phyloP scores from a whole-genome alignment of 139 green algal species.

The Yamagishiella unicocca region DNA sequence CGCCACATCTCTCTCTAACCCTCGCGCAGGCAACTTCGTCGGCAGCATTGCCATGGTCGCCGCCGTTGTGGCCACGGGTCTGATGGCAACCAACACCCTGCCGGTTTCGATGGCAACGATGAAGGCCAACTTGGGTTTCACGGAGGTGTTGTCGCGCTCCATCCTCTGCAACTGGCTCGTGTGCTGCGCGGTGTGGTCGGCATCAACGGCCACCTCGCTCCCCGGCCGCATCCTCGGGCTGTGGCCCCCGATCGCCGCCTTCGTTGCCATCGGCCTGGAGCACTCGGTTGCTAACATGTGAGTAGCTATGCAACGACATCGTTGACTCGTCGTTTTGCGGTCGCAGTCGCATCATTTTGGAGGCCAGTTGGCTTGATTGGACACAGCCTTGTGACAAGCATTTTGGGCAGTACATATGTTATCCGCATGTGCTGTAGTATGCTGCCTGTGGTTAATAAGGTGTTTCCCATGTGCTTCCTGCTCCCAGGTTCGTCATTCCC shows the following conservation, averaged over 20 bases:
- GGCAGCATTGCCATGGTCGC: constrained; percentile 78
- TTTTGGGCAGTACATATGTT: too few relatives aligned
- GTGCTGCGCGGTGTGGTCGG: constrained; percentile 90
- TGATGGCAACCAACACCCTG: constrained; percentile 61
- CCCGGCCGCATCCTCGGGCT: constrained; percentile 87
- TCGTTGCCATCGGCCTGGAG: constrained; percentile 91
- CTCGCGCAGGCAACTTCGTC: constrained; percentile 84
- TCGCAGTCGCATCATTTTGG: too few relatives aligned
- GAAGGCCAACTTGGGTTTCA: constrained; percentile 62
- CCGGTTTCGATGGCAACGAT: constrained; percentile 60
- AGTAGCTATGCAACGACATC: constrained; percentile 52
- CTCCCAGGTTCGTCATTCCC: constrained; percentile 87
- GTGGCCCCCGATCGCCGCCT: constrained; percentile 83
- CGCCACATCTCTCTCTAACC: not conserved
- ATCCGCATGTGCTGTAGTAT: too few relatives aligned
- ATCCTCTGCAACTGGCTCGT: constrained; percentile 81
- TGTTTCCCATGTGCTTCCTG: too few relatives aligned
- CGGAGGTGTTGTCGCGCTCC: constrained; percentile 41
- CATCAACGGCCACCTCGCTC: constrained; percentile 71
- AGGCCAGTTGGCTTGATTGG: too few relatives aligned
- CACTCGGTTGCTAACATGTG: constrained; percentile 69
- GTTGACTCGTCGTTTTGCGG: too few relatives aligned
- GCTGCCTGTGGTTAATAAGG: too few relatives aligned
- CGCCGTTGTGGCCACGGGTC: constrained; percentile 70
- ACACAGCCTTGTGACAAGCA: too few relatives aligned